Evolutionary conservation across 1,284 basidiomycete species (phyloP).

Genomic region (Gymnopus androsaceus): DNA sequence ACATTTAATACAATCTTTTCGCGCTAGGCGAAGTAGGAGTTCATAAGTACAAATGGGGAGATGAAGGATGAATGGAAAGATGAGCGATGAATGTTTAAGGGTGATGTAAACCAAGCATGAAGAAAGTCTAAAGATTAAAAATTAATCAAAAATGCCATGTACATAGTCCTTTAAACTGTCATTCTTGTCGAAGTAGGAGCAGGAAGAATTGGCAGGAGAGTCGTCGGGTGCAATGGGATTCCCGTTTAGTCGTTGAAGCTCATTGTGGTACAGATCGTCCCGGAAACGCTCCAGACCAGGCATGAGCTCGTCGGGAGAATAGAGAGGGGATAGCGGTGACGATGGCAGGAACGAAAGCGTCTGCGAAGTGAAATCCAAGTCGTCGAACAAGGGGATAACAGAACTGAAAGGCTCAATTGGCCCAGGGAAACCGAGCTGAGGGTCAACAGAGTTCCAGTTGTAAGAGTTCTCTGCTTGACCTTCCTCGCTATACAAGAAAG

Average conservation of each 20-base stretch:
- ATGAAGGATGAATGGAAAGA: background rate
- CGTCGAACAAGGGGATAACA: background rate
- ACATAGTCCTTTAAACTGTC: too few relatives aligned
- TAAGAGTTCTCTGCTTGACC: background rate
- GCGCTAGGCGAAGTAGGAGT: background rate
- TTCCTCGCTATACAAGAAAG: background rate
- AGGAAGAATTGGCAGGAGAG: too few relatives aligned
- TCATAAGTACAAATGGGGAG: background rate
- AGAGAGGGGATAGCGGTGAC: background rate
- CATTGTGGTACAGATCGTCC: too few relatives aligned
- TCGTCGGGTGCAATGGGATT: too few relatives aligned
- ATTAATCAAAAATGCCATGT: too few relatives aligned
- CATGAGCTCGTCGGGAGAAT: too few relatives aligned
- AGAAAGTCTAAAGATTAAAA: too few relatives aligned
- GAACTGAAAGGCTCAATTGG: background rate
- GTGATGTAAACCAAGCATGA: too few relatives aligned
- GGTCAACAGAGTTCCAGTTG: background rate
- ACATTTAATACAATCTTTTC: background rate
- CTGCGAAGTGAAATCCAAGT: background rate
- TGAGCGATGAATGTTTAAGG: too few relatives aligned
- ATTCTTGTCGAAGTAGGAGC: too few relatives aligned
- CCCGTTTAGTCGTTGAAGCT: too few relatives aligned
- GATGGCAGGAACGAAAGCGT: background rate
- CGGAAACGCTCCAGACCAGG: too few relatives aligned
- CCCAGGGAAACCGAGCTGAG: background rate